Evolutionary conservation across 2,329 filamentous ascomycete genomes (phyloP).

Genomic region (Myotisia sp.): DNA sequence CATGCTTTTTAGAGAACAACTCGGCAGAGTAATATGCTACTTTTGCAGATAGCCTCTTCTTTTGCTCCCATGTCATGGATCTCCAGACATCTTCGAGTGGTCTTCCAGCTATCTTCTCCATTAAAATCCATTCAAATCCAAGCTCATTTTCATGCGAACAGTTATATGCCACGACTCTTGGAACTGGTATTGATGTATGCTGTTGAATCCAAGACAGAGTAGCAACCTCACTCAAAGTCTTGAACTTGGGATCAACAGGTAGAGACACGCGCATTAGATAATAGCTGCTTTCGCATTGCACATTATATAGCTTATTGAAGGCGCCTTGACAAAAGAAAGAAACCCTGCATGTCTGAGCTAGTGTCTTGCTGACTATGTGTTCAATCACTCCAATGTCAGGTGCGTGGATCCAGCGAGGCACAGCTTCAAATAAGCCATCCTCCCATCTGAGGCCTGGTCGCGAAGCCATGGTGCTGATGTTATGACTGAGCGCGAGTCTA

Average conservation of each 20-base stretch:
- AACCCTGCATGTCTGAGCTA: background rate
- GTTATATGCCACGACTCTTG: slow-evolving; percentile 10
- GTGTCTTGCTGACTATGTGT: background rate
- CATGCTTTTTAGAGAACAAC: background rate
- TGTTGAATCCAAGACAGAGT: slow-evolving; percentile 14
- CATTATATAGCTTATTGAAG: slow-evolving; percentile 4
- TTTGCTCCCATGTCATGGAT: background rate
- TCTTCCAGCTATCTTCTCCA: slow-evolving; percentile 11
- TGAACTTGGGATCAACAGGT: slow-evolving; percentile 14
- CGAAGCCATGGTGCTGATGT: no score
- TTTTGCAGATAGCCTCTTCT: background rate
- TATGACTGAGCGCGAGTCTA: no score
- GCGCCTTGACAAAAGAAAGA: slow-evolving; percentile 1
- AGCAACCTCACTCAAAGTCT: slow-evolving; percentile 14
- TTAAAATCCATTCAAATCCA: slow-evolving; percentile 18
- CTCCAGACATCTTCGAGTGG: slow-evolving; percentile 1
- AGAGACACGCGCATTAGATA: slow-evolving; percentile 15
- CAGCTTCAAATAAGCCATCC: background rate
- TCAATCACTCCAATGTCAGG: slow-evolving; percentile 1
- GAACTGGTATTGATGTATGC: slow-evolving; percentile 14
- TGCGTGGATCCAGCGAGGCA: slow-evolving; percentile 1
- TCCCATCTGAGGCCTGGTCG: no score
- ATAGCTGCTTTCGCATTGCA: slow-evolving; percentile 11
- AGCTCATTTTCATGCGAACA: slow-evolving; percentile 11
- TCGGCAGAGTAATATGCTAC: background rate